Percentiles rank a stretch among this genome's conserved stretches.
Evolutionary conservation across 1,284 basidiomycete species (phyloP).

Genomic region (Jaminaea rosea): DNA sequence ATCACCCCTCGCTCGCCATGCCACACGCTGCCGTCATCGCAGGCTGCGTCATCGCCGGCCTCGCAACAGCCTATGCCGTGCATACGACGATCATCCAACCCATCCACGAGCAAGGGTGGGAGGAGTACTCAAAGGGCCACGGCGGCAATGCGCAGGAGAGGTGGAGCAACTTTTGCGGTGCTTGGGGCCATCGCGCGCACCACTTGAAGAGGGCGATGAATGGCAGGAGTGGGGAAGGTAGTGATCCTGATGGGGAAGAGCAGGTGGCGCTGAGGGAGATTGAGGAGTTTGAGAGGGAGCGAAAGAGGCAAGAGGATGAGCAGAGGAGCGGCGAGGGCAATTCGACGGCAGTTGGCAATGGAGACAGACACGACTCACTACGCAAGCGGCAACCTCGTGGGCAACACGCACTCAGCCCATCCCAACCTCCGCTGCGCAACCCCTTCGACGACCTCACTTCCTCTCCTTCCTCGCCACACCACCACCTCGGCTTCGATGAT

Average conservation of each 20-base stretch:
- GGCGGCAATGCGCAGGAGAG: constrained; percentile 17
- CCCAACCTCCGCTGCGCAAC: no score
- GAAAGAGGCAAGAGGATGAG: not conserved
- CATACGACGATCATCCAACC: constrained; percentile 30
- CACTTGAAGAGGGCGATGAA: constrained; percentile 9
- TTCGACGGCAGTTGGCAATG: no score
- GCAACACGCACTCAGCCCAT: no score
- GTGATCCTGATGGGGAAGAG: constrained; percentile 19
- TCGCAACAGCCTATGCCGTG: constrained; percentile 27
- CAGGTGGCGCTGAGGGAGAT: constrained; percentile 17
- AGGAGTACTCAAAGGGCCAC: constrained; percentile 20
- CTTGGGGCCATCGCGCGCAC: constrained; percentile 14
- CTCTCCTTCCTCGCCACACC: no score
- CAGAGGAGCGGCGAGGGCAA: not conserved
- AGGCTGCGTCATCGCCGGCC: constrained; percentile 21
- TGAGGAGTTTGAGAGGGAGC: constrained; percentile 25
- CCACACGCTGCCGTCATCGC: constrained; percentile 28
- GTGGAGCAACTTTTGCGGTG: constrained; percentile 16
- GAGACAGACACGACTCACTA: no score
- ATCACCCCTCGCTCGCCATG: constrained; percentile 15
- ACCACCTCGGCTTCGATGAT: no score
- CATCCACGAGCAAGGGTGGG: constrained; percentile 31
- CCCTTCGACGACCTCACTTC: no score
- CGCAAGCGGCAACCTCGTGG: no score
- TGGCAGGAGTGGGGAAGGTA: constrained; percentile 2